A percentile compares a stretch with the other conserved stretches of the same genome.
These are phyloP conservation scores for Phytophthora aleatoria DNA, from an alignment of 352 stramenopile genomes.

Conservation along the genomic window DNA sequence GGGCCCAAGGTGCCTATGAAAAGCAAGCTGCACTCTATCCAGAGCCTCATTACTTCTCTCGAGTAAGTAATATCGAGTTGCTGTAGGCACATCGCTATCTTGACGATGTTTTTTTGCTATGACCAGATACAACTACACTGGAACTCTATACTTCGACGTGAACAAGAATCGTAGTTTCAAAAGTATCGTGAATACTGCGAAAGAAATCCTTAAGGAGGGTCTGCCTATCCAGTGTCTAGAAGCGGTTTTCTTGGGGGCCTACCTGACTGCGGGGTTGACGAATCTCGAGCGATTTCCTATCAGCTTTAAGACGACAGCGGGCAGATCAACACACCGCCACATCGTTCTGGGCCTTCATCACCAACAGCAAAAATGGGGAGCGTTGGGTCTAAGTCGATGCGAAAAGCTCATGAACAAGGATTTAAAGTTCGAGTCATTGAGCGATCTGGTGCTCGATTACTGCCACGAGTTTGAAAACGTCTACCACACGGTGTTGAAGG, in stretches of 20 bases:
- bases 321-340: conserved; percentile 69
- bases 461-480: conserved; percentile 62
- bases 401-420: conserved; percentile 90
- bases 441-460: conserved; percentile 77
- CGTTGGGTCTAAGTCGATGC: conserved; percentile 81
- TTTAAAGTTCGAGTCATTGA: conserved; percentile 77
- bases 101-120: neutral
- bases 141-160: conserved; percentile 84
- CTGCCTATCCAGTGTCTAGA: conserved; percentile 90
- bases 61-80: conserved; percentile 44
- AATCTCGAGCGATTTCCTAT: conserved; percentile 85
- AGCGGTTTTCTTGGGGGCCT: conserved; percentile 83
- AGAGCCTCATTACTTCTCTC: conserved; percentile 70
- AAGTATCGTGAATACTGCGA: conserved; percentile 84
- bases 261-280: conserved; percentile 69
- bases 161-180: conserved; percentile 91
- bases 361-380: conserved; percentile 82
- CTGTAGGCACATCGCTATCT: neutral
- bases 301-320: conserved; percentile 84
- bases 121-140: conserved; percentile 87
- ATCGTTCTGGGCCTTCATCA: conserved; percentile 81
- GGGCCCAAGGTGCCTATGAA: conserved; percentile 65
- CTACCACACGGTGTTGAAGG: conserved; percentile 70
- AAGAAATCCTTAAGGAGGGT: conserved; percentile 84
- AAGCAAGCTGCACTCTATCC: conserved; percentile 55